Percentiles rank a stretch among this genome's conserved stretches.
phyloP scores from a whole-genome alignment of 2,329 filamentous ascomycete species.

The Beauveria australis region DNA sequence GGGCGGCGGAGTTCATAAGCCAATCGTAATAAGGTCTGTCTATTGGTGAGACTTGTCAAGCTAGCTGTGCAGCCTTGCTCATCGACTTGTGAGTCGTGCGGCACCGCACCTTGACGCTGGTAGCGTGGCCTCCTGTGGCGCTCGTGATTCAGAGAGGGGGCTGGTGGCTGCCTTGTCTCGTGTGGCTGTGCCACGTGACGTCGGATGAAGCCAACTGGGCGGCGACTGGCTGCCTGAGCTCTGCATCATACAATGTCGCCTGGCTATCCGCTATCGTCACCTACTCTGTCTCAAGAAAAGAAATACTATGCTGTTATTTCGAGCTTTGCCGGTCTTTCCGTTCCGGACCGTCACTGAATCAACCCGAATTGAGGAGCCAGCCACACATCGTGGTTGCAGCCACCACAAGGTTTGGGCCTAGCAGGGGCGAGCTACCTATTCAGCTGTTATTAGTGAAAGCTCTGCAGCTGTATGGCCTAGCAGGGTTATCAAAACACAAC shows the following conservation, averaged over 20 bases:
- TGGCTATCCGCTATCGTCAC: too few species aligned
- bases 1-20: background rate
- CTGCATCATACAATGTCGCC: background rate
- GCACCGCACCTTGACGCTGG: background rate
- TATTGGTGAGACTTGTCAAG: background rate
- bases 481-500: background rate
- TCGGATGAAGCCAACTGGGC: background rate
- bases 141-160: background rate
- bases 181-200: constrained; percentile 9
- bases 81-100: background rate
- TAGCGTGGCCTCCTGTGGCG: background rate
- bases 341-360: background rate
- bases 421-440: background rate
- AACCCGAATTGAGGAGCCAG: background rate
- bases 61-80: constrained; percentile 1
- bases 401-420: background rate
- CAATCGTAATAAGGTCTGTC: background rate
- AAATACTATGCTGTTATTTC: background rate
- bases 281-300: too few species aligned
- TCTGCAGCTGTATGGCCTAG: background rate
- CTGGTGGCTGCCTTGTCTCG: background rate
- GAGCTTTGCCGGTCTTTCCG: background rate
- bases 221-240: background rate
- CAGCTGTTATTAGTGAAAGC: background rate
- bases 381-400: background rate